Evolutionary conservation across 371 early-diverging fungal species (phyloP), one percentile per base, ranked within the genome.

Genomic region (Mucor sp.): DNA sequence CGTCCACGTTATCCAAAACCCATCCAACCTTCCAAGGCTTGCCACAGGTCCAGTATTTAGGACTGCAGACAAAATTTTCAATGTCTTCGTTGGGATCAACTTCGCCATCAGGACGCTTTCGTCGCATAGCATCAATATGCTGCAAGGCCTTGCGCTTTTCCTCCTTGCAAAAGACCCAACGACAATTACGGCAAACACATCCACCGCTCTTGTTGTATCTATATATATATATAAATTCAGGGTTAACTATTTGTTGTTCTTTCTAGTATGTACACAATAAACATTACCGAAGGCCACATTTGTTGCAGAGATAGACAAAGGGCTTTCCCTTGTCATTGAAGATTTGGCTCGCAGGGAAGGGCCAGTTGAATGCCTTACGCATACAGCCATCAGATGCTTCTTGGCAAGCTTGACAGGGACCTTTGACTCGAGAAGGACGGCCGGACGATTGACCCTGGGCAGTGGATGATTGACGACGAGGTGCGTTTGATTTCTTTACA

Each of bases 321-420:
- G 79, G 75, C 33, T 71, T 69, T 15, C 83, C 83, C 57, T 83
- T 80, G 50, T 79, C 79, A 67, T 79, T 74, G 55, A 74, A 77
- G 3, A 71, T 48, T 0, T 69, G 62, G 58, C 67, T 72, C 11
- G 74, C 71, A 57, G 78, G 68, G 59, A 83, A 80, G n/a, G 83
- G 83, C 83, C 83, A 83, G 66, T 80, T 65, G 56, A 79, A 83
- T 17, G 80, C 83, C 44, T 83, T 83, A n/a, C 83, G 76, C 79
- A 83, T 83, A 63, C 83, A 83, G 11, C 78, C 79, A 62, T 83
- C 83, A 9, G 80, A 77, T 19, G 74, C 67, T 58, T 80, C 79
- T 50, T 73, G 77, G 56, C 83, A 83, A 11, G 83, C 83, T 71
- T 78, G 79, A 58, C 83, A 83, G 19, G 83, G 83, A 0, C 81